Conservation (phyloP, 192 early-diverging fungal genomes). For the Podila epigama region DNA sequence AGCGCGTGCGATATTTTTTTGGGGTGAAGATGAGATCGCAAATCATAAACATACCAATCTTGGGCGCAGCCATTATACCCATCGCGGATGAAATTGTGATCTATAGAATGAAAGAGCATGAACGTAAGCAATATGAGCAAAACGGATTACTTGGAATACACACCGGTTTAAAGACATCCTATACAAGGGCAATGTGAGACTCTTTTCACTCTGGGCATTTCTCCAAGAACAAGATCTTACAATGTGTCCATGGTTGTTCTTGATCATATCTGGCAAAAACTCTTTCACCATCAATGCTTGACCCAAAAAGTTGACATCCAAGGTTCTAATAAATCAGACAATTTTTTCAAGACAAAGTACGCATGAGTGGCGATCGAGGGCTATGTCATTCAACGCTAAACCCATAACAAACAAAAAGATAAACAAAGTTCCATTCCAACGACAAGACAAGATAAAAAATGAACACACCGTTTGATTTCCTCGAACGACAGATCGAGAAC, state of each 20-base stretch:
- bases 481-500: slow-evolving; percentile 67
- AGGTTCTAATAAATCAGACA: slow-evolving; percentile 49
- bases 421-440: background rate
- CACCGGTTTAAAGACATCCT: no score
- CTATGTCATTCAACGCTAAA: background rate
- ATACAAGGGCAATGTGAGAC: no score
- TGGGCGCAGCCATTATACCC: slow-evolving; percentile 36
- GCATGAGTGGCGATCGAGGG: background rate
- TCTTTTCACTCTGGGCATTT: no score
- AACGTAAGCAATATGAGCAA: background rate
- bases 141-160: no score
- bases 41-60: slow-evolving; percentile 13
- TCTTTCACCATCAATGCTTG: slow-evolving; percentile 78
- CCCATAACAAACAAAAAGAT: no score
- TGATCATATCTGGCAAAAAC: slow-evolving; percentile 81
- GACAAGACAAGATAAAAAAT: no score
- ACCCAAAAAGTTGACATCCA: slow-evolving; percentile 77
- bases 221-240: slow-evolving; percentile 55
- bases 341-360: background rate
- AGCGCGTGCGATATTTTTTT: background rate
- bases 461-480: slow-evolving; percentile 61
- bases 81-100: slow-evolving; percentile 53
- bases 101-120: slow-evolving; percentile 13
- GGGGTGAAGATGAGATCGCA: background rate
- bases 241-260: slow-evolving; percentile 77